Percentiles rank a stretch among this genome's conserved stretches.
Evolutionary conservation across 192 early-diverging fungal species (phyloP).

Genomic region (Thoreauomyces humboldtii): DNA sequence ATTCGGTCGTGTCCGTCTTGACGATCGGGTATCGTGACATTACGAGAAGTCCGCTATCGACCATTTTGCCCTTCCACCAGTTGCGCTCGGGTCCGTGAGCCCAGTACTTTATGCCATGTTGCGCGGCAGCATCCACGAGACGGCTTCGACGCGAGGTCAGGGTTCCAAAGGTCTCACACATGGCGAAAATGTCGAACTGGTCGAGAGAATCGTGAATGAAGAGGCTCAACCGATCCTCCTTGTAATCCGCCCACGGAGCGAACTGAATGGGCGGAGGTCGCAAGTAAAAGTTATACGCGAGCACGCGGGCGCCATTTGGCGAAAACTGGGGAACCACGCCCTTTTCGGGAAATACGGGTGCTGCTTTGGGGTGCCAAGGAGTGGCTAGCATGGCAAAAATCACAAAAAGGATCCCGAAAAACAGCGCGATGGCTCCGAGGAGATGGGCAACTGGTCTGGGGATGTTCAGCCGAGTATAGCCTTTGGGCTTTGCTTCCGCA

Average conservation of each 20-base stretch:
- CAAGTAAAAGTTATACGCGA: conserved; percentile 29
- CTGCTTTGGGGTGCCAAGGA: not conserved
- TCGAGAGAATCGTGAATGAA: conserved; percentile 11
- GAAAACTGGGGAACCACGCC: not conserved
- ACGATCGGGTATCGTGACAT: conserved; percentile 23
- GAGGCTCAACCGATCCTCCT: conserved; percentile 12
- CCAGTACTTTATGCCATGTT: conserved; percentile 7
- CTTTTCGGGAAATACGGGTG: not conserved
- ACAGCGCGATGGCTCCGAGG: too few species aligned
- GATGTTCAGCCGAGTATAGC: too few species aligned
- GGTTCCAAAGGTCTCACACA: conserved; percentile 25
- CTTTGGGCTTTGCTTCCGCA: too few species aligned
- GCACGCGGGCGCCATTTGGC: conserved; percentile 17
- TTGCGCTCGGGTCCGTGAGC: conserved; percentile 25
- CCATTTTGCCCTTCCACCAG: conserved; percentile 25
- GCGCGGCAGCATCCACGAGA: conserved; percentile 14
- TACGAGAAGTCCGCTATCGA: conserved; percentile 24
- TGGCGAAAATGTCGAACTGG: conserved; percentile 21
- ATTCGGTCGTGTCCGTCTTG: conserved; percentile 3
- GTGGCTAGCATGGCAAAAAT: not conserved
- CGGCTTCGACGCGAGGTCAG: conserved; percentile 13
- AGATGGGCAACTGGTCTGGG: too few species aligned
- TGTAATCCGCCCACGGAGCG: conserved; percentile 11
- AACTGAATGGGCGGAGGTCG: conserved; percentile 30
- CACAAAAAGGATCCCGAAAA: not conserved